Evolutionary conservation across 2,329 filamentous ascomycete genomes (phyloP).

Genomic region (Aspergillus vadensis): DNA sequence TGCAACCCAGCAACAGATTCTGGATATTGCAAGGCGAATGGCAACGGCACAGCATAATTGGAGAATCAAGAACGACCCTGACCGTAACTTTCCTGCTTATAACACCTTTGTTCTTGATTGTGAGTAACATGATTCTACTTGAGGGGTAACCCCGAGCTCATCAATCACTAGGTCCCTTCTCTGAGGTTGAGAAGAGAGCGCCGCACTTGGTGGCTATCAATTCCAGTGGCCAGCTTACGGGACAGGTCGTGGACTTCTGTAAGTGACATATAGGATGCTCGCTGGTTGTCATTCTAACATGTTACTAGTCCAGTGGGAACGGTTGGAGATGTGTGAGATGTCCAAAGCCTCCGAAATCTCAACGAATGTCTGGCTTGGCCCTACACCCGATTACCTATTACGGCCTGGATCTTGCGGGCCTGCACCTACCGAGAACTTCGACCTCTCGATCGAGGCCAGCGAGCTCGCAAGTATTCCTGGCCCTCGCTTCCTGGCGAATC

Average conservation of each 20-base stretch:
- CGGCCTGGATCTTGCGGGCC: constrained; percentile 39
- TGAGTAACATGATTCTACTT: constrained; percentile 37
- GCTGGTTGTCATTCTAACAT: constrained; percentile 13
- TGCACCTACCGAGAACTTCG: constrained; percentile 64
- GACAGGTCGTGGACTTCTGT: constrained; percentile 82
- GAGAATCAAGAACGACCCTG: constrained; percentile 64
- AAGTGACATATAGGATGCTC: constrained; percentile 31
- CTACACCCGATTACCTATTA: constrained; percentile 71
- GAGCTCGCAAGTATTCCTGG: constrained; percentile 79
- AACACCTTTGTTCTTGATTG: constrained; percentile 79
- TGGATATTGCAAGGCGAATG: constrained; percentile 65
- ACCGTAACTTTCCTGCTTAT: constrained; percentile 64
- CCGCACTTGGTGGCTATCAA: constrained; percentile 74
- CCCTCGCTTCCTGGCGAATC: constrained; percentile 62
- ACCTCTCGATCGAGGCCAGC: constrained; percentile 84
- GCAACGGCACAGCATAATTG: constrained; percentile 76
- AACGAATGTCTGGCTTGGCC: constrained; percentile 85
- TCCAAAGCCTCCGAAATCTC: constrained; percentile 85
- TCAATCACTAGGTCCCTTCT: constrained; percentile 60
- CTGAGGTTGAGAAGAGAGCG: constrained; percentile 69
- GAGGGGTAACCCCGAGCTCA: constrained; percentile 22
- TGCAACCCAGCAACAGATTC: constrained; percentile 62
- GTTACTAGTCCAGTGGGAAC: constrained; percentile 70
- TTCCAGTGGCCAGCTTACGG: constrained; percentile 69
- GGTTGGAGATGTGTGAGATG: constrained; percentile 91